Conservation (phyloP, 2,329 filamentous ascomycete genomes). For the Cucurbitaria berberidis region DNA sequence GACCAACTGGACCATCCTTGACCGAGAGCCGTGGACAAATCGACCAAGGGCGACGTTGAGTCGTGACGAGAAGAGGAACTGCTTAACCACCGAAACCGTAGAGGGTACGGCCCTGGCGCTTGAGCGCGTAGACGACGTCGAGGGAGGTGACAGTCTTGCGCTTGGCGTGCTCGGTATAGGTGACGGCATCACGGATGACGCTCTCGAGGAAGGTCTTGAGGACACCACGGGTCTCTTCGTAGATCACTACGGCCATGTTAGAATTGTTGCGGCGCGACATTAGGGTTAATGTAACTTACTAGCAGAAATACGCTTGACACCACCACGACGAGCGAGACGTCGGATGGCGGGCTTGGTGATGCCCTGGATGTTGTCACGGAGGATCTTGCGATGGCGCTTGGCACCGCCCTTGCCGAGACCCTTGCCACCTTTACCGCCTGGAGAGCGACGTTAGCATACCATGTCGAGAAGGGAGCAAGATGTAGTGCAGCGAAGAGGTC, state of each 20-base stretch:
- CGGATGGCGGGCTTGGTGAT: conserved; percentile 62
- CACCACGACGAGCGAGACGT: conserved; percentile 61
- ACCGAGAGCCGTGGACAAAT: conserved; percentile 16
- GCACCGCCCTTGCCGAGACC: conserved; percentile 62
- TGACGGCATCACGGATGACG: conserved; percentile 78
- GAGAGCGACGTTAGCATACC: conserved; percentile 42
- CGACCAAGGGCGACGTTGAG: conserved; percentile 13
- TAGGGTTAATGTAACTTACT: conserved; percentile 45
- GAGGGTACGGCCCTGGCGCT: conserved; percentile 72
- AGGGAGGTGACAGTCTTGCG: conserved; percentile 77
- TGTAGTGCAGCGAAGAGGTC: conserved; percentile 16
- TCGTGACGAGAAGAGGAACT: conserved; percentile 23
- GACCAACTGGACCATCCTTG: conserved; percentile 22
- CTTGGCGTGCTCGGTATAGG: conserved; percentile 82
- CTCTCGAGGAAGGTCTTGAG: conserved; percentile 80
- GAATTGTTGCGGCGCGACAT: conserved; percentile 4
- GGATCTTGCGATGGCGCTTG: conserved; percentile 63
- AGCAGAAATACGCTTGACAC: conserved; percentile 61
- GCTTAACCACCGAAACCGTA: conserved; percentile 89
- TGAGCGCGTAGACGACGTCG: conserved; percentile 68
- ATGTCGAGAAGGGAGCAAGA: conserved; percentile 7
- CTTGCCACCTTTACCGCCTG: conserved; percentile 62
- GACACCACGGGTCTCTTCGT: conserved; percentile 78
- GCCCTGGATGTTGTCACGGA: conserved; percentile 63
- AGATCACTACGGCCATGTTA: conserved; percentile 65